Percentiles rank a stretch among this genome's conserved stretches.
These are phyloP conservation scores for Solanum lignicaule DNA, from an alignment of 257 asterid species.

Conservation along the genomic window DNA sequence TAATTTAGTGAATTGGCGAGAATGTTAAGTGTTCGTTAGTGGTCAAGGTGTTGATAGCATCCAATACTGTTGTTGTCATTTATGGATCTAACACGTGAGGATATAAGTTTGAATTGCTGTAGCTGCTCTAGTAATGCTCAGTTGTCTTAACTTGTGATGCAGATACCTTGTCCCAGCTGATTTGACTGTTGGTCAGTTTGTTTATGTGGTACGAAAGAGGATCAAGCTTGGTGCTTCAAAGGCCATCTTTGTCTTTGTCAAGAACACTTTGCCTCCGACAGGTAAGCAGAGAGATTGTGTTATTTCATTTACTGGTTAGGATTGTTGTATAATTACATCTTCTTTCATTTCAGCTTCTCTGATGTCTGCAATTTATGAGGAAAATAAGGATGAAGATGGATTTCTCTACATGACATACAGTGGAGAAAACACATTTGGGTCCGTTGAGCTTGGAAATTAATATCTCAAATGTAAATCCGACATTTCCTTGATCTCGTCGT, in stretches of 20 bases:
- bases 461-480: background rate
- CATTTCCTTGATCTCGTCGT: background rate
- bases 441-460: conserved; percentile 3
- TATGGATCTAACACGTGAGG: background rate
- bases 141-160: conserved; percentile 2
- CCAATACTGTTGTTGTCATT: background rate
- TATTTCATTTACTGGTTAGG: background rate
- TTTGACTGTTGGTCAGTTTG: conserved; percentile 70
- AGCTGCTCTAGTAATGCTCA: background rate
- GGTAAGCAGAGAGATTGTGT: conserved; percentile 30
- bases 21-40: background rate
- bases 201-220: conserved; percentile 65
- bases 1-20: background rate
- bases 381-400: conserved; percentile 76
- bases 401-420: conserved; percentile 85
- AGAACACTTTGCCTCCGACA: conserved; percentile 51
- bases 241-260: conserved; percentile 65
- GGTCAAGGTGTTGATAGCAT: background rate
- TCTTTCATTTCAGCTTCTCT: conserved; percentile 34
- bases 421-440: conserved; percentile 77
- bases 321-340: background rate
- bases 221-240: conserved; percentile 67
- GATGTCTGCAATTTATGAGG: conserved; percentile 75
- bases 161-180: conserved; percentile 83
- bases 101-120: background rate